Evolutionary conservation across 768 basidiomycete species (phyloP).

Genomic region (Trichaptum fuscoviolaceum): DNA sequence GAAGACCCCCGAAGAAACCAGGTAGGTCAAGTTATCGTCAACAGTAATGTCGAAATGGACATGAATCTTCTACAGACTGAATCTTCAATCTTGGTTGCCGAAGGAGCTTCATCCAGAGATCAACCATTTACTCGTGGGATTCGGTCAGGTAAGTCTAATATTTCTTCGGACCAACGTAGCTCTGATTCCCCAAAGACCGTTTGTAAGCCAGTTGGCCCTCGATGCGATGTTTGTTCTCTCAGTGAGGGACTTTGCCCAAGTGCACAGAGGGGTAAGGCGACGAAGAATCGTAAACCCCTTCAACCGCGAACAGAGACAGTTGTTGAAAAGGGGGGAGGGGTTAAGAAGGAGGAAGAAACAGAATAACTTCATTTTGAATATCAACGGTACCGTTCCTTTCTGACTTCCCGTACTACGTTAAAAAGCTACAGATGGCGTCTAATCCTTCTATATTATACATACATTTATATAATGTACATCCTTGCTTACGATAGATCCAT

Average conservation of each 20-base stretch:
- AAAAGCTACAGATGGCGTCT: no score
- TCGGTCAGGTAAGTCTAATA: slow-evolving; percentile 60
- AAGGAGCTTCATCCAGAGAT: slow-evolving; percentile 67
- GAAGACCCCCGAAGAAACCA: slow-evolving; percentile 82
- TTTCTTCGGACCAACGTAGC: background rate
- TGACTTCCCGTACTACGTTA: no score
- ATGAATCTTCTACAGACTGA: slow-evolving; percentile 42
- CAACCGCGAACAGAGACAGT: background rate
- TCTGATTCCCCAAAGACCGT: slow-evolving; percentile 40
- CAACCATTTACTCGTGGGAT: slow-evolving; percentile 77
- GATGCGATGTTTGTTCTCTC: slow-evolving; percentile 60
- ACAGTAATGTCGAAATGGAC: background rate
- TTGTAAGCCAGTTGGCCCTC: slow-evolving; percentile 60
- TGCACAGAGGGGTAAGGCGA: slow-evolving; percentile 31
- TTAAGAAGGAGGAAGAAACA: no score
- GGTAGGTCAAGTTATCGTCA: slow-evolving; percentile 35
- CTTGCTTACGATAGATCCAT: slow-evolving; percentile 22
- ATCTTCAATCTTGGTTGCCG: slow-evolving; percentile 82
- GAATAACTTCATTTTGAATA: background rate
- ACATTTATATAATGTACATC: background rate
- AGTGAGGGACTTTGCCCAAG: slow-evolving; percentile 64
- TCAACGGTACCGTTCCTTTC: no score
- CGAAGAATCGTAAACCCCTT: slow-evolving; percentile 14
- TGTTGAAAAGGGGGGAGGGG: no score
- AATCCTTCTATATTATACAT: background rate